phyloP scores from a whole-genome alignment of 2,329 filamentous ascomycete species.

The Septoria petroselini region DNA sequence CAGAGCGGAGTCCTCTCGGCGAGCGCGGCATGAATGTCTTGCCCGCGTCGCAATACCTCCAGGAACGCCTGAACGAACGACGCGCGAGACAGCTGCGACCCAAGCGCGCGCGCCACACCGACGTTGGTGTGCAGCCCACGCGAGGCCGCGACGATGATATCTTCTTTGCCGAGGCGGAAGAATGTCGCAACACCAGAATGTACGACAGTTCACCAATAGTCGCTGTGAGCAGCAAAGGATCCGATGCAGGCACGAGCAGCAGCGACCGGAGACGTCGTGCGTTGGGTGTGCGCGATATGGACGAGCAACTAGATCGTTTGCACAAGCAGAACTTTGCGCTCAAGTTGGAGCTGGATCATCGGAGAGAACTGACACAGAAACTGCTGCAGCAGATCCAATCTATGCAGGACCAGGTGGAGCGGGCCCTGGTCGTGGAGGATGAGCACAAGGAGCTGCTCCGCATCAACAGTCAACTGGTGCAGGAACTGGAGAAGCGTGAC shows the following conservation, averaged over 20 bases:
- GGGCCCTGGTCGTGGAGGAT: slow-evolving; percentile 35
- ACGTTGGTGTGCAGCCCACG: slow-evolving; percentile 32
- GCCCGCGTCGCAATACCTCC: slow-evolving; percentile 37
- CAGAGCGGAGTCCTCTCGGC: slow-evolving; percentile 21
- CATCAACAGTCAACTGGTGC: slow-evolving; percentile 57
- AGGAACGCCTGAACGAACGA: slow-evolving; percentile 38
- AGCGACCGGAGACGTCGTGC: slow-evolving; percentile 29
- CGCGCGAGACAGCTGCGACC: slow-evolving; percentile 33
- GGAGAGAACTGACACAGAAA: slow-evolving; percentile 60
- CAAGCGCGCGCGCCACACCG: slow-evolving; percentile 37
- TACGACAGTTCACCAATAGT: slow-evolving; percentile 34
- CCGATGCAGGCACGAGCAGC: slow-evolving; percentile 20
- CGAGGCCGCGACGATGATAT: slow-evolving; percentile 38
- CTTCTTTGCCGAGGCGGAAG: slow-evolving; percentile 37
- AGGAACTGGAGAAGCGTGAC: slow-evolving; percentile 65
- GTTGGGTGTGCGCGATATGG: slow-evolving; percentile 65
- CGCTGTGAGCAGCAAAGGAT: slow-evolving; percentile 18
- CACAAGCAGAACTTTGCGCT: slow-evolving; percentile 76
- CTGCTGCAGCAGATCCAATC: slow-evolving; percentile 58
- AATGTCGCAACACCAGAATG: slow-evolving; percentile 19
- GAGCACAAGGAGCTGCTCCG: slow-evolving; percentile 52
- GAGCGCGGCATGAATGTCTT: slow-evolving; percentile 26
- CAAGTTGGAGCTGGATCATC: slow-evolving; percentile 69
- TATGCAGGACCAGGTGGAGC: slow-evolving; percentile 53
- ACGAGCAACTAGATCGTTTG: slow-evolving; percentile 64